Percentiles rank a stretch among this genome's conserved stretches.
These are phyloP conservation scores for Claviceps humidiphila DNA, from an alignment of 2,329 filamentous ascomycete genomes.

Conservation along the genomic window DNA sequence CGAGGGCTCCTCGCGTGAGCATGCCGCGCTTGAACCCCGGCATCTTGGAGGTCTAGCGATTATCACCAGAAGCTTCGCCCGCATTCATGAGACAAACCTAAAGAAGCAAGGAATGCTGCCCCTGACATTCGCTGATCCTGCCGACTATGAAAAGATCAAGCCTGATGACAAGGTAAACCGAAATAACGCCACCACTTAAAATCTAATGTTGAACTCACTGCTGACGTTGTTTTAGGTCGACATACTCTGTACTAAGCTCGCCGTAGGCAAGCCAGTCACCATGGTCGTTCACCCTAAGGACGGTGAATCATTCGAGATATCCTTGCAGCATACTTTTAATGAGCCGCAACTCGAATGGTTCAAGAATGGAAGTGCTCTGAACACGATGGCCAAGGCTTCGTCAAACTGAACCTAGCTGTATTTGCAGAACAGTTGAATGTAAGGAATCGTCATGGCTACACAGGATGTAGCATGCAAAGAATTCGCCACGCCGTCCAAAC, in stretches of 20 bases:
- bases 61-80: slow-evolving; percentile 88
- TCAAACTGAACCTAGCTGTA: slow-evolving; percentile 14
- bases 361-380: slow-evolving; percentile 91
- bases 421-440: background rate
- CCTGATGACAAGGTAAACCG: slow-evolving; percentile 63
- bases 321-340: slow-evolving; percentile 95
- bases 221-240: slow-evolving; percentile 45
- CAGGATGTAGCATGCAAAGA: too few relatives aligned
- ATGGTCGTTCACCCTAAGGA: slow-evolving; percentile 86
- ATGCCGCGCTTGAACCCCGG: slow-evolving; percentile 92
- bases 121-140: slow-evolving; percentile 84
- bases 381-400: slow-evolving; percentile 82
- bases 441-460: background rate
- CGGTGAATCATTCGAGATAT: slow-evolving; percentile 65
- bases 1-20: slow-evolving; percentile 94
- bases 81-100: slow-evolving; percentile 99
- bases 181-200: background rate
- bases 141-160: slow-evolving; percentile 95
- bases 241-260: slow-evolving; percentile 76
- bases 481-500: background rate
- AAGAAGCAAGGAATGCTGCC: slow-evolving; percentile 99
- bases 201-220: background rate
- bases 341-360: slow-evolving; percentile 98
- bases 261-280: slow-evolving; percentile 83
- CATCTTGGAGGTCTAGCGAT: slow-evolving; percentile 95